Conservation (phyloP, 2,329 filamentous ascomycete species). For the Pseudogymnoascus verrucosus region DNA sequence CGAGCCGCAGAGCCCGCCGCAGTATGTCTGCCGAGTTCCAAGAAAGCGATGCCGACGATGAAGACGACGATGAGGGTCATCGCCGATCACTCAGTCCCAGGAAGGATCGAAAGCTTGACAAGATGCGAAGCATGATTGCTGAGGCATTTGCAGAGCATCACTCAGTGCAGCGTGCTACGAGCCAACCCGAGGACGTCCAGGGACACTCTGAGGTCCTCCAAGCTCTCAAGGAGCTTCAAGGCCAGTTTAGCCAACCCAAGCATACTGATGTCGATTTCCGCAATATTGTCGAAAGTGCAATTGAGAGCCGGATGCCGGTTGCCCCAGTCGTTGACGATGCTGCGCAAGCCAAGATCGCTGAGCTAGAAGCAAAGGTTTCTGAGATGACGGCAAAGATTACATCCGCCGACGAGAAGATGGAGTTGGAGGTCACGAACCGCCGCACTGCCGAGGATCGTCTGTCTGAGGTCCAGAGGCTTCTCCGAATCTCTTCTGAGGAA, state of each 20-base stretch:
- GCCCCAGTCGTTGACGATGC: constrained; percentile 38
- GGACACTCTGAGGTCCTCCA: constrained; percentile 48
- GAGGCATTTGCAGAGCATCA: constrained; percentile 63
- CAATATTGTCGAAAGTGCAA: constrained; percentile 54
- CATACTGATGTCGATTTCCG: constrained; percentile 46
- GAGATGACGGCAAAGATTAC: constrained; percentile 64
- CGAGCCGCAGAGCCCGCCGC: constrained; percentile 51
- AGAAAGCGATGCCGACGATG: constrained; percentile 90
- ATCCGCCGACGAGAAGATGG: constrained; percentile 53
- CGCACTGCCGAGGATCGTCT: constrained; percentile 64
- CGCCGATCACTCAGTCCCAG: constrained; percentile 69
- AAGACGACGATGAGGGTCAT: constrained; percentile 60
- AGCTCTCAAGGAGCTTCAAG: constrained; percentile 56
- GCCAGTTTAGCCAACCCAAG: constrained; percentile 41
- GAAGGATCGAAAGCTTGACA: constrained; percentile 71
- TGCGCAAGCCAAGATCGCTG: constrained; percentile 16
- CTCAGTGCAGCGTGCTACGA: constrained; percentile 24
- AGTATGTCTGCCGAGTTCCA: constrained; percentile 62
- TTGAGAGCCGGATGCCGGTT: constrained; percentile 49
- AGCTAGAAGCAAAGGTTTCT: constrained; percentile 45
- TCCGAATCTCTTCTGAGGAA: constrained; percentile 61
- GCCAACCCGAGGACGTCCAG: constrained; percentile 21
- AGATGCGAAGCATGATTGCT: constrained; percentile 64
- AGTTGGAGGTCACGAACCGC: constrained; percentile 55
- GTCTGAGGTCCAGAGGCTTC: constrained; percentile 61